A percentile compares a stretch with the other conserved stretches of the same genome.
These are phyloP conservation scores for Solanum bulbocastanum DNA, from an alignment of 257 asterid genomes.

Conservation along the genomic window DNA sequence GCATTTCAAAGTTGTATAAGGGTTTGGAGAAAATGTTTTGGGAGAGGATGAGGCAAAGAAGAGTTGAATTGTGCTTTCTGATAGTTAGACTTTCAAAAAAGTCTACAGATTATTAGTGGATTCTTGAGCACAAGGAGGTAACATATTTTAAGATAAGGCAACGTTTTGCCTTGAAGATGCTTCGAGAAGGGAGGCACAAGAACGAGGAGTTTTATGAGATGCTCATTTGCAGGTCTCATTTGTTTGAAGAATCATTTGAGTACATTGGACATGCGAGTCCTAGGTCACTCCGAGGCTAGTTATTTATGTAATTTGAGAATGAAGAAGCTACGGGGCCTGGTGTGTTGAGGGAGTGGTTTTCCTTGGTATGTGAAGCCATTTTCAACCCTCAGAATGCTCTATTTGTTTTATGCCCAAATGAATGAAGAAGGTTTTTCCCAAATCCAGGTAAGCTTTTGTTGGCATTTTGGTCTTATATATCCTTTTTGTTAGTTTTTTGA, in stretches of 20 bases:
- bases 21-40: background rate
- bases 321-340: background rate
- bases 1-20: background rate
- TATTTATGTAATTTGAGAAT: background rate
- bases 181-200: background rate
- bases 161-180: background rate
- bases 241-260: background rate
- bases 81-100: background rate
- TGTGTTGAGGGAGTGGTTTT: background rate
- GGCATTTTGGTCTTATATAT: background rate
- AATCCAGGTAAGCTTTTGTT: conserved; percentile 55
- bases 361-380: conserved; percentile 71
- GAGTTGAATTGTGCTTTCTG: background rate
- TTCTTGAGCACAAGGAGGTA: background rate
- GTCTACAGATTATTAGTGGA: background rate
- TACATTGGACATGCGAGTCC: background rate
- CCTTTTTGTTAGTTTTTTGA: background rate
- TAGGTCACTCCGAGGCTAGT: background rate
- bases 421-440: conserved; percentile 86
- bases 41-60: too few species aligned
- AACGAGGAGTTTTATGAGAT: background rate
- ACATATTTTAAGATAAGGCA: background rate
- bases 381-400: conserved; percentile 83
- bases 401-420: conserved; percentile 71
- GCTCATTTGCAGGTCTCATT: background rate